These are phyloP conservation scores for Porogramme epimiltina DNA, from an alignment of 1,284 basidiomycete species.

Conservation along the genomic window DNA sequence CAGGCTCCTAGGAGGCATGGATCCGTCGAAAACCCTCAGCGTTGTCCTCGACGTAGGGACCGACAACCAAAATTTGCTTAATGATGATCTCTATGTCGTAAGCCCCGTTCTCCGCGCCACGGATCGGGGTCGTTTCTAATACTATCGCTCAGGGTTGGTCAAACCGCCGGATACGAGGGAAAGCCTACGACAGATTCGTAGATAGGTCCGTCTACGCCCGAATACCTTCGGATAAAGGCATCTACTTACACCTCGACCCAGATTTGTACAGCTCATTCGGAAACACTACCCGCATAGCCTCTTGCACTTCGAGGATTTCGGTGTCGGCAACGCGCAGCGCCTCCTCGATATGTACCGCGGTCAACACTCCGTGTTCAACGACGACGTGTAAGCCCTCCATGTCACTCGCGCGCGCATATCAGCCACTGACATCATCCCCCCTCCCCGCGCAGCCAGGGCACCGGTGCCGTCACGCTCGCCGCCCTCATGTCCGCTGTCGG, in stretches of 20 bases:
- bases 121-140: neutral
- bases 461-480: constrained; percentile 83
- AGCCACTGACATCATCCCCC: constrained; percentile 1
- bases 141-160: constrained; percentile 57
- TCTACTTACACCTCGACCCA: constrained; percentile 10
- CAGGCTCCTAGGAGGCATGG: constrained; percentile 79
- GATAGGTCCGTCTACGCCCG: constrained; percentile 53
- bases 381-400: constrained; percentile 60
- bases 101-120: constrained; percentile 27
- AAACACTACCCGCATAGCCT: constrained; percentile 50
- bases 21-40: constrained; percentile 67
- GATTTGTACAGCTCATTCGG: constrained; percentile 47
- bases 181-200: constrained; percentile 68
- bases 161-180: constrained; percentile 61
- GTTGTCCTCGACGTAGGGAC: constrained; percentile 82
- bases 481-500: constrained; percentile 76
- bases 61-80: constrained; percentile 64
- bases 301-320: constrained; percentile 81
- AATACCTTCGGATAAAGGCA: neutral
- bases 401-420: neutral
- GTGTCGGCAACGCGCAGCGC: constrained; percentile 72
- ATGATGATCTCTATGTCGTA: constrained; percentile 67
- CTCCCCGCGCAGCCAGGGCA: constrained; percentile 65
- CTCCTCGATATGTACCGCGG: constrained; percentile 71
- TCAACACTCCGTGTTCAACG: constrained; percentile 77